Percentiles rank a stretch among this genome's conserved stretches.
phyloP scores from a whole-genome alignment of 2,329 filamentous ascomycete species.

The Botrytis deweyae region DNA sequence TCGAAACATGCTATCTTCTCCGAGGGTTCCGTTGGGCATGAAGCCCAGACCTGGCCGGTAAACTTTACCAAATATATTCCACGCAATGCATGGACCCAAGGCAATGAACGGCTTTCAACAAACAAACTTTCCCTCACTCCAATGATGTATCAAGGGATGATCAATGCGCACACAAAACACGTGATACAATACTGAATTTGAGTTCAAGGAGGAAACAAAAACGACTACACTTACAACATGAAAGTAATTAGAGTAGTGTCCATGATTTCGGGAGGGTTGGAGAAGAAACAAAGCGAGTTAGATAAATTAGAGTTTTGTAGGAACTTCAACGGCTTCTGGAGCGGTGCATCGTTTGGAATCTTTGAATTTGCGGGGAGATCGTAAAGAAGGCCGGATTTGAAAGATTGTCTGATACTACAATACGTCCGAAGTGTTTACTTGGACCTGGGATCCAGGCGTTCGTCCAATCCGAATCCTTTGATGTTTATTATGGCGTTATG shows the following conservation, averaged over 20 bases:
- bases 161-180: conserved; percentile 10
- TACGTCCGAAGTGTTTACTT: not conserved
- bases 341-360: not conserved
- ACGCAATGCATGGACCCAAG: not conserved
- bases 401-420: conserved; percentile 4
- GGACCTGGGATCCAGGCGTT: not conserved
- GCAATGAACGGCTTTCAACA: not conserved
- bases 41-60: not conserved
- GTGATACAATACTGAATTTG: not conserved
- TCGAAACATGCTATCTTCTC: not conserved
- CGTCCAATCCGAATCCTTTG: not conserved
- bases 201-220: conserved; percentile 3
- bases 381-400: not conserved
- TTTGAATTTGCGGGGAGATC: not conserved
- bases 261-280: conserved; percentile 31
- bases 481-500: not conserved
- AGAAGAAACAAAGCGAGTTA: conserved; percentile 13
- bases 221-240: conserved; percentile 51
- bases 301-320: not conserved
- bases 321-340: conserved; percentile 4
- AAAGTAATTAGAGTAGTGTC: conserved; percentile 67
- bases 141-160: conserved; percentile 4
- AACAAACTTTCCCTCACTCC: not conserved
- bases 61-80: conserved; percentile 1
- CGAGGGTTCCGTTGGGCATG: not conserved